A percentile compares a stretch with the other conserved stretches of the same genome.
phyloP scores from a whole-genome alignment of 2,329 filamentous ascomycete species.

The Ceratocystis smalleyi region DNA sequence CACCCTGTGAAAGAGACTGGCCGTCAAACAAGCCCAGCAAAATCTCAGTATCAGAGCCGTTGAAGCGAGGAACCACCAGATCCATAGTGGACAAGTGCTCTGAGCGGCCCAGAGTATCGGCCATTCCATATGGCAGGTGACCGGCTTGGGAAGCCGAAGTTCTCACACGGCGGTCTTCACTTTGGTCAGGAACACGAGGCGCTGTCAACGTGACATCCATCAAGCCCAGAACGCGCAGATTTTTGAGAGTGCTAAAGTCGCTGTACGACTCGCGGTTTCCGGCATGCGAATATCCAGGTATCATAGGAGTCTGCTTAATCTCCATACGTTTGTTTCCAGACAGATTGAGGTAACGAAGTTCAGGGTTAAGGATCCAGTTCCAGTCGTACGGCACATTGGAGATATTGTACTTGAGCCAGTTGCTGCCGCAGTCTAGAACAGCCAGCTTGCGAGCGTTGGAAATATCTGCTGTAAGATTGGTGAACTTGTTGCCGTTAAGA shows the following conservation, averaged over 20 bases:
- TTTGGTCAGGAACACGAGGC: slow-evolving; percentile 88
- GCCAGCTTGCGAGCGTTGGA: slow-evolving; percentile 85
- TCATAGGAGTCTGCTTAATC: slow-evolving; percentile 60
- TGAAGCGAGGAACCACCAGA: slow-evolving; percentile 83
- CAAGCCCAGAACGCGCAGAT: slow-evolving; percentile 74
- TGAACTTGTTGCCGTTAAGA: slow-evolving; percentile 96
- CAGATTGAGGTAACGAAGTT: slow-evolving; percentile 85
- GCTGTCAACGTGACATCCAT: slow-evolving; percentile 97
- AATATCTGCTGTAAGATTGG: slow-evolving; percentile 85
- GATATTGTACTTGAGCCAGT: slow-evolving; percentile 93
- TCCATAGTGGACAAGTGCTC: slow-evolving; percentile 94
- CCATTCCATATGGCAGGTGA: slow-evolving; percentile 89
- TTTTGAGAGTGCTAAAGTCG: slow-evolving; percentile 72
- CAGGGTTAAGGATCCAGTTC: slow-evolving; percentile 99
- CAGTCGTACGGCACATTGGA: slow-evolving; percentile 98
- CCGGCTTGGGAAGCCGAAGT: slow-evolving; percentile 94
- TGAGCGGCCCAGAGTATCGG: slow-evolving; percentile 79
- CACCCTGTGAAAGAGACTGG: slow-evolving; percentile 71
- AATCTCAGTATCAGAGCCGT: slow-evolving; percentile 77
- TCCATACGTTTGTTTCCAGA: slow-evolving; percentile 94
- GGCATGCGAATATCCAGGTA: slow-evolving; percentile 24
- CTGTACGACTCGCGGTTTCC: slow-evolving; percentile 36
- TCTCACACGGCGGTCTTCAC: slow-evolving; percentile 82
- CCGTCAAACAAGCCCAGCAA: slow-evolving; percentile 93
- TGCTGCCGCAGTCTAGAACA: slow-evolving; percentile 87